phyloP scores from a whole-genome alignment of 2,329 filamentous ascomycete genomes.

The Lasiodiplodia sp. region DNA sequence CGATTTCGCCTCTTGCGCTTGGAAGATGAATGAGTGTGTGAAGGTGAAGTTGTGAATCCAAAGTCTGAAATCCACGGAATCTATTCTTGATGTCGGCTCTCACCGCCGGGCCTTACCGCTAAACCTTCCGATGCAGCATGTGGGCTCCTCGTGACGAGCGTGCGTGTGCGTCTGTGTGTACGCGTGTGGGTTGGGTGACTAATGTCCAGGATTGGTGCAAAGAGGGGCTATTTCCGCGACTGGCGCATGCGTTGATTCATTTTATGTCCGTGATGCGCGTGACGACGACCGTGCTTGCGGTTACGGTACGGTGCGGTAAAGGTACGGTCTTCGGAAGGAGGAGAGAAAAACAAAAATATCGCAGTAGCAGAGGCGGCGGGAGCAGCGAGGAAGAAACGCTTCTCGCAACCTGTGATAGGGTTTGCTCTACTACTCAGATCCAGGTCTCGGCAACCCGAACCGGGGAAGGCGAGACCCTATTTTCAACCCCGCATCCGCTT shows the following conservation, averaged over 20 bases:
- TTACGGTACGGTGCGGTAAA: neutral
- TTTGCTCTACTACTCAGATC: neutral
- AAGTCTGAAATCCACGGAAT: neutral
- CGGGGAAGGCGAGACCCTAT: neutral
- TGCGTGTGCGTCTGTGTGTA: neutral
- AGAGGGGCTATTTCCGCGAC: neutral
- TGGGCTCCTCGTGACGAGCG: neutral
- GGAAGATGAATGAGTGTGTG: neutral
- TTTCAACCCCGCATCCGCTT: neutral
- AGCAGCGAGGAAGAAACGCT: neutral
- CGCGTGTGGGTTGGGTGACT: neutral
- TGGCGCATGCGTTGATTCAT: neutral
- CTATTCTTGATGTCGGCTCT: neutral
- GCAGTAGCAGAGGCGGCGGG: neutral
- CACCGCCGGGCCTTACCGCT: neutral
- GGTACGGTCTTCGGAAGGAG: neutral
- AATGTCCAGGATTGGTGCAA: neutral
- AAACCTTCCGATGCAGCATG: neutral
- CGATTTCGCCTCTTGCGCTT: neutral
- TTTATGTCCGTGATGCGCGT: neutral
- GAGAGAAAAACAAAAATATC: neutral
- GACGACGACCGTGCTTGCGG: conserved; percentile 1
- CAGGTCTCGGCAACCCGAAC: neutral
- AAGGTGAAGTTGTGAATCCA: conserved; percentile 2
- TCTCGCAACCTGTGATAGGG: neutral